Conservation (phyloP, 306 rosid species). For the Prunus padus region DNA sequence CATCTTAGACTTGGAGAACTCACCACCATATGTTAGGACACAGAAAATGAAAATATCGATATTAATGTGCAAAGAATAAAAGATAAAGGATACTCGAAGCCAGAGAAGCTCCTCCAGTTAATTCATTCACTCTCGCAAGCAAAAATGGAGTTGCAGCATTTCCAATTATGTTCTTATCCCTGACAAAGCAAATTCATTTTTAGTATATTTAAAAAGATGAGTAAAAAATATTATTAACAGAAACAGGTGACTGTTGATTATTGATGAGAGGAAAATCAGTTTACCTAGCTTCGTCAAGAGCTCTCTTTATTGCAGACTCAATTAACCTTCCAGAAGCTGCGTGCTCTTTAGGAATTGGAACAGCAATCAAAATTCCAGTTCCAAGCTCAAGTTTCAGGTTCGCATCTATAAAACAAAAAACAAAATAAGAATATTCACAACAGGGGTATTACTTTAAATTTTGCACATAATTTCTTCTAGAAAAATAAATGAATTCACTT, state of each 20-base stretch:
- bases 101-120: constrained; percentile 86
- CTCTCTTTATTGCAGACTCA: constrained; percentile 72
- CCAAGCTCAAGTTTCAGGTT: constrained; percentile 64
- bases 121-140: constrained; percentile 70
- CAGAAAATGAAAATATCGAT: not conserved
- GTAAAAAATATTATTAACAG: not conserved
- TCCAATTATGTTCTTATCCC: constrained; percentile 74
- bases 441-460: not conserved
- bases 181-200: constrained; percentile 19
- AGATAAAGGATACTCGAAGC: constrained; percentile 77
- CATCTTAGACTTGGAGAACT: not conserved
- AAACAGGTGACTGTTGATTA: not conserved
- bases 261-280: not conserved
- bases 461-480: not conserved
- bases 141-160: constrained; percentile 87
- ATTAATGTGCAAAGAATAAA: not conserved
- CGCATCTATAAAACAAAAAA: constrained; percentile 50
- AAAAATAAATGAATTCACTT: constrained; percentile 3
- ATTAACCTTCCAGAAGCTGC: constrained; percentile 70
- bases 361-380: constrained; percentile 75
- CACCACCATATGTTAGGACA: not conserved
- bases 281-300: constrained; percentile 80
- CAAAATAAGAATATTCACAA: not conserved
- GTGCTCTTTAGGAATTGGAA: constrained; percentile 84
- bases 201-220: not conserved